Conservation (phyloP, 148 eudicot species). For the Camellia granthamiana region DNA sequence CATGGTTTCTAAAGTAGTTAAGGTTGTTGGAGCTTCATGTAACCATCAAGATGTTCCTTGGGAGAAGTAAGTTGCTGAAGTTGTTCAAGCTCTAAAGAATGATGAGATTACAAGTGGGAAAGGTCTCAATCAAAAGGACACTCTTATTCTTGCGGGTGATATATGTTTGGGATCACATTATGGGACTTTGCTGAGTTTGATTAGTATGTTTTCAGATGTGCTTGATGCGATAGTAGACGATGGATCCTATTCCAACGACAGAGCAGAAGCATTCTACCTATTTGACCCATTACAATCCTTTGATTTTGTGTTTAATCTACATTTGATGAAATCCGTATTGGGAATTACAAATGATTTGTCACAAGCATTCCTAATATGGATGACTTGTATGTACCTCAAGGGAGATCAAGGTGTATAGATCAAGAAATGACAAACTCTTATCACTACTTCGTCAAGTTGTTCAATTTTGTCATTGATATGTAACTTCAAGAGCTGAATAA, state of each 20-base stretch:
- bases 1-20: neutral
- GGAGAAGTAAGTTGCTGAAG: neutral
- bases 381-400: neutral
- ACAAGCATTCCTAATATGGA: neutral
- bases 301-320: neutral
- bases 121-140: slow-evolving; percentile 19
- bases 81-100: neutral
- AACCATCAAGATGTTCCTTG: neutral
- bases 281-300: neutral
- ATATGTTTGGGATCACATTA: slow-evolving; percentile 29
- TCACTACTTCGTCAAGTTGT: too few relatives aligned
- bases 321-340: neutral
- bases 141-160: slow-evolving; percentile 1
- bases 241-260: neutral
- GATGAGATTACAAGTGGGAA: slow-evolving; percentile 13
- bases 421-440: neutral
- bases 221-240: slow-evolving; percentile 21
- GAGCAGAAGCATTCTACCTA: neutral
- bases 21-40: neutral
- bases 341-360: slow-evolving; percentile 6
- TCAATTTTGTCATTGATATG: too few relatives aligned
- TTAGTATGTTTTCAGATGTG: slow-evolving; percentile 15
- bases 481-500: too few relatives aligned
- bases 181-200: slow-evolving; percentile 8
- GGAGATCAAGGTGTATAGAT: neutral